Conservation (phyloP, 2,329 filamentous ascomycete species). For the Boeremia exigua region DNA sequence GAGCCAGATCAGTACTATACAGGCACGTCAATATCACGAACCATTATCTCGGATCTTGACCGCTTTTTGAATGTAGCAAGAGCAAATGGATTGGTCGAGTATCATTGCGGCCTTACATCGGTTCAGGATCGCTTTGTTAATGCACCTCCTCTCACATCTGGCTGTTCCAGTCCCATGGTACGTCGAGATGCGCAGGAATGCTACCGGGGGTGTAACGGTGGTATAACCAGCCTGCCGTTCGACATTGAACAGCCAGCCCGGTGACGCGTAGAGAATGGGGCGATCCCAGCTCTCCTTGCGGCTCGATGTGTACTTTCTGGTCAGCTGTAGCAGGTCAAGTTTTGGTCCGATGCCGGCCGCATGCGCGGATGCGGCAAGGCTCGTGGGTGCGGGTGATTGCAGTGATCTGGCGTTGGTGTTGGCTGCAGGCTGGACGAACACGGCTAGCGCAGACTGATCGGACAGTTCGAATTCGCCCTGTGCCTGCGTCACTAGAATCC, state of each 20-base stretch:
- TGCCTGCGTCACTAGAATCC: slow-evolving; percentile 18
- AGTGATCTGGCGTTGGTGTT: slow-evolving; percentile 5
- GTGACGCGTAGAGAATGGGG: slow-evolving; percentile 9
- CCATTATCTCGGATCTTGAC: slow-evolving; percentile 10
- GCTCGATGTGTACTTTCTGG: slow-evolving; percentile 5
- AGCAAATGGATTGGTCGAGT: slow-evolving; percentile 3
- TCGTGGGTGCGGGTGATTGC: slow-evolving; percentile 13
- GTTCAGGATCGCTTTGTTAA: slow-evolving; percentile 6
- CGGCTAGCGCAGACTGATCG: slow-evolving; percentile 7
- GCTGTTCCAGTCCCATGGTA: slow-evolving; percentile 15
- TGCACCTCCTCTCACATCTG: slow-evolving; percentile 13
- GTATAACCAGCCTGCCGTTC: slow-evolving; percentile 15
- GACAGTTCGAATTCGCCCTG: slow-evolving; percentile 10
- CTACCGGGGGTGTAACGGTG: slow-evolving; percentile 18
- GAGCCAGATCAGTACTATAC: slow-evolving; percentile 3
- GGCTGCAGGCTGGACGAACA: slow-evolving; percentile 7
- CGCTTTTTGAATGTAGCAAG: slow-evolving; percentile 7
- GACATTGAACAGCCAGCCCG: slow-evolving; percentile 12
- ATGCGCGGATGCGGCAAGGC: slow-evolving; percentile 9
- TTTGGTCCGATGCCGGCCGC: slow-evolving; percentile 13
- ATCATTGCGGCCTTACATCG: slow-evolving; percentile 8
- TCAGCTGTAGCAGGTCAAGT: slow-evolving; percentile 6
- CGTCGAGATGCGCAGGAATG: slow-evolving; percentile 14
- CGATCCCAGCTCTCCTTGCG: slow-evolving; percentile 4
- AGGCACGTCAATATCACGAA: slow-evolving; percentile 14